A percentile compares a stretch with the other conserved stretches of the same genome.
These are phyloP conservation scores for Verbascum thapsus DNA, from an alignment of 257 asterid species.

Conservation along the genomic window DNA sequence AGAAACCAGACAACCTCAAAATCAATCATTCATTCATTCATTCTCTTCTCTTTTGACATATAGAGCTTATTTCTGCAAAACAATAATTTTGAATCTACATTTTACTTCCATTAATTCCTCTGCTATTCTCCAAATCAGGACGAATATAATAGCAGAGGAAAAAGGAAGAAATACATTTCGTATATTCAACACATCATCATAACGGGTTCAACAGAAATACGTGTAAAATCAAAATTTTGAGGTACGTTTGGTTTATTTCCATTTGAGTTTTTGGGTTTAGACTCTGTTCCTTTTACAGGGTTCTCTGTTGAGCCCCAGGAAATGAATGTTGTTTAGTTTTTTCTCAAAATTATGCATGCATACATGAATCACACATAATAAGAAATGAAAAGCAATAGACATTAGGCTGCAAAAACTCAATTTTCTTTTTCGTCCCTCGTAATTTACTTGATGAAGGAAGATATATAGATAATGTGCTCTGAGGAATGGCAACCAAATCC, in stretches of 20 bases:
- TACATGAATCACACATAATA: no score
- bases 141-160: slow-evolving; percentile 28
- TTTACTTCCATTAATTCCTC: slow-evolving; percentile 38
- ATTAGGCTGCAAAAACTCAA: no score
- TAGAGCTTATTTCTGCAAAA: slow-evolving; percentile 22
- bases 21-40: slow-evolving; percentile 13
- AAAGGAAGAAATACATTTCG: background rate
- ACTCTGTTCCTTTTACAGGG: background rate
- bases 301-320: no score
- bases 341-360: no score
- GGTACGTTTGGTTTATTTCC: slow-evolving; percentile 2
- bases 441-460: no score
- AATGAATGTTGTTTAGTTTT: no score
- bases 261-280: background rate
- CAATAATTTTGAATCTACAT: background rate
- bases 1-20: slow-evolving; percentile 7
- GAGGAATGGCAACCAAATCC: no score
- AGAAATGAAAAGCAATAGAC: no score
- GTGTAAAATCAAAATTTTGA: background rate
- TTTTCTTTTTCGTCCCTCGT: no score
- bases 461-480: no score
- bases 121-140: slow-evolving; percentile 27
- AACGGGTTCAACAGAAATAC: background rate
- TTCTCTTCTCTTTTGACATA: slow-evolving; percentile 1
- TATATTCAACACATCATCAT: background rate